phyloP scores from a whole-genome alignment of 768 basidiomycete genomes.

The Termitomyces eurrhizus region DNA sequence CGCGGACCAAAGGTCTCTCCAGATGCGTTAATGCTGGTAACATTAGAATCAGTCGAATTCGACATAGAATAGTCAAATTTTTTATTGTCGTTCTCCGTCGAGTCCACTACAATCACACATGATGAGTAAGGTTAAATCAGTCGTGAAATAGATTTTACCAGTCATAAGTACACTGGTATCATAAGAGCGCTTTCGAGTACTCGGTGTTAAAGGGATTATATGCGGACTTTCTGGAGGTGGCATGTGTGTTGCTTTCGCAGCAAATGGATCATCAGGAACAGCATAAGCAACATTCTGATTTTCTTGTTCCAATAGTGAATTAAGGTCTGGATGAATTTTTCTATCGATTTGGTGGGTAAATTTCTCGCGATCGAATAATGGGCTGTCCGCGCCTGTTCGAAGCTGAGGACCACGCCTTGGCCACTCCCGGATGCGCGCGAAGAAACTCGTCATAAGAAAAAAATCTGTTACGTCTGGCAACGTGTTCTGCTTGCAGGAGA shows the following conservation, averaged over 20 bases:
- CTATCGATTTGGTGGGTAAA: conserved; percentile 15
- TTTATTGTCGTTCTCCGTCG: background rate
- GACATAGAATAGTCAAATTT: conserved; percentile 10
- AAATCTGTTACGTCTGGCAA: background rate
- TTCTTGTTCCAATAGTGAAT: conserved; percentile 24
- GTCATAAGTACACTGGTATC: conserved; percentile 6
- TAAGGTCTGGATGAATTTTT: conserved; percentile 37
- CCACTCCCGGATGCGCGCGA: conserved; percentile 8
- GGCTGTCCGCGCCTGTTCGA: background rate
- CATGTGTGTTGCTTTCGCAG: background rate
- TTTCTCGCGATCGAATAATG: background rate
- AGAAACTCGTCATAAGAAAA: conserved; percentile 8
- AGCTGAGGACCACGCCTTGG: background rate
- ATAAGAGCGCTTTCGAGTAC: conserved; percentile 11
- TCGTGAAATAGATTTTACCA: background rate
- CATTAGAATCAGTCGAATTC: conserved; percentile 10
- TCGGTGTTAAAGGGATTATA: conserved; percentile 11
- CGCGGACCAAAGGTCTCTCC: conserved; percentile 17
- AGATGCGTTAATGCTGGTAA: conserved; percentile 9
- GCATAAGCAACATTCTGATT: conserved; percentile 7
- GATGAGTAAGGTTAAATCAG: background rate
- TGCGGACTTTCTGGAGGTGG: background rate
- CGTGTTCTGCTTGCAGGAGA: too few species aligned
- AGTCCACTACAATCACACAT: background rate
- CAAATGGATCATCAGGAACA: background rate